These are phyloP conservation scores for Termitomyces sp. DNA, from an alignment of 768 basidiomycete genomes.

Conservation along the genomic window DNA sequence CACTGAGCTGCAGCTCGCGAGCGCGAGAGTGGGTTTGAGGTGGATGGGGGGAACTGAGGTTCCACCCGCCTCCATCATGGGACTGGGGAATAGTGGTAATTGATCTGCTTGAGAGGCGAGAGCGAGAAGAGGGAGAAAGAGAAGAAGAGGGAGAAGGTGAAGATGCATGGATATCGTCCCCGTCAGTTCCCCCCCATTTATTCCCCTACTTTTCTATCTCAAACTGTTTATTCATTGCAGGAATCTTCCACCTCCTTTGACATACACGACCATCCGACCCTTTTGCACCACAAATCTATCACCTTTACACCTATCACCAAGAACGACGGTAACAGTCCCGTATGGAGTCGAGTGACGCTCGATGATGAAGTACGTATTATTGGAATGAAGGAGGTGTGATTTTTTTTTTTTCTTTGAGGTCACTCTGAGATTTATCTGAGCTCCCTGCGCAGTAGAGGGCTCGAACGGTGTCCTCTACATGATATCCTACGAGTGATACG, in stretches of 20 bases:
- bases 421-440: background rate
- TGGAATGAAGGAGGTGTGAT: constrained; percentile 56
- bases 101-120: constrained; percentile 31
- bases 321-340: constrained; percentile 31
- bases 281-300: constrained; percentile 56
- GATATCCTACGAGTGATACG: constrained; percentile 27
- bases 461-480: constrained; percentile 56
- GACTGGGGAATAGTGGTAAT: constrained; percentile 23
- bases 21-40: constrained; percentile 81
- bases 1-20: constrained; percentile 60
- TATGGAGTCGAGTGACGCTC: constrained; percentile 59
- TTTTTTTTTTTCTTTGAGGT: no score
- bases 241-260: constrained; percentile 46
- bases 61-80: constrained; percentile 4
- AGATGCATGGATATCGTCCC: constrained; percentile 65
- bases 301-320: constrained; percentile 41
- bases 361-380: constrained; percentile 54
- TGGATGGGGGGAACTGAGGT: constrained; percentile 62
- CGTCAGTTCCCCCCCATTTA: constrained; percentile 34
- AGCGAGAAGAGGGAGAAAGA: constrained; percentile 27
- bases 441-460: constrained; percentile 29
- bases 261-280: constrained; percentile 47
- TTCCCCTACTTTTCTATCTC: background rate
- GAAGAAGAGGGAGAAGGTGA: constrained; percentile 23
- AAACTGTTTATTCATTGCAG: constrained; percentile 22